phyloP scores from a whole-genome alignment of 1,139 yeast species.

The Kodamaea anthophila region DNA sequence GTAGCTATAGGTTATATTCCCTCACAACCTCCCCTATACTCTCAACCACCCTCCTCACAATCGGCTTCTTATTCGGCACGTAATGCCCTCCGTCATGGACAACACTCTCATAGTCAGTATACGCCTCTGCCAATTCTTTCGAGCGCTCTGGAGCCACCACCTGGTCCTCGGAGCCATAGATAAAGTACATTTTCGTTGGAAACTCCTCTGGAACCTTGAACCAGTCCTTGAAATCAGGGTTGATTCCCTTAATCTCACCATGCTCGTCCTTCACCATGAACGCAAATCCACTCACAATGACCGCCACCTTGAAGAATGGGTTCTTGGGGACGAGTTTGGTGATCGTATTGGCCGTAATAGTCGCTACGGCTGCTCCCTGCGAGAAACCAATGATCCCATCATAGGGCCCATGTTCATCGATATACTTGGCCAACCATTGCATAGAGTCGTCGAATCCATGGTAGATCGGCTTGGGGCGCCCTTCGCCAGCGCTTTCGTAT shows the following conservation, averaged over 20 bases:
- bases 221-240: conserved; percentile 12
- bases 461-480: neutral
- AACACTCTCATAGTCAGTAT: conserved; percentile 13
- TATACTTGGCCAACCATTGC: conserved; percentile 44
- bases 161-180: conserved; percentile 29
- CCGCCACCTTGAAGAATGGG: conserved; percentile 39
- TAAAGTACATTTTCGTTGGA: conserved; percentile 21
- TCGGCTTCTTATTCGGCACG: conserved; percentile 21
- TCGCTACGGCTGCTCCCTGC: conserved; percentile 88
- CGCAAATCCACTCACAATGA: conserved; percentile 52
- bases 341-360: conserved; percentile 44
- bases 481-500: neutral
- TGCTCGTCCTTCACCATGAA: conserved; percentile 29
- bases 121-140: conserved; percentile 19
- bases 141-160: conserved; percentile 32
- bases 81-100: conserved; percentile 37
- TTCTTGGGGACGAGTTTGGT: conserved; percentile 33
- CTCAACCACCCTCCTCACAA: conserved; percentile 2
- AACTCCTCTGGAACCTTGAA: conserved; percentile 13
- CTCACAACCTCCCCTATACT: neutral
- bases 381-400: conserved; percentile 86
- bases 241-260: conserved; percentile 5
- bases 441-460: conserved; percentile 29
- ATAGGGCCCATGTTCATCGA: conserved; percentile 74
- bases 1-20: no score